phyloP scores from a whole-genome alignment of 2,329 filamentous ascomycete species.

The Colletotrichum eremochloae region DNA sequence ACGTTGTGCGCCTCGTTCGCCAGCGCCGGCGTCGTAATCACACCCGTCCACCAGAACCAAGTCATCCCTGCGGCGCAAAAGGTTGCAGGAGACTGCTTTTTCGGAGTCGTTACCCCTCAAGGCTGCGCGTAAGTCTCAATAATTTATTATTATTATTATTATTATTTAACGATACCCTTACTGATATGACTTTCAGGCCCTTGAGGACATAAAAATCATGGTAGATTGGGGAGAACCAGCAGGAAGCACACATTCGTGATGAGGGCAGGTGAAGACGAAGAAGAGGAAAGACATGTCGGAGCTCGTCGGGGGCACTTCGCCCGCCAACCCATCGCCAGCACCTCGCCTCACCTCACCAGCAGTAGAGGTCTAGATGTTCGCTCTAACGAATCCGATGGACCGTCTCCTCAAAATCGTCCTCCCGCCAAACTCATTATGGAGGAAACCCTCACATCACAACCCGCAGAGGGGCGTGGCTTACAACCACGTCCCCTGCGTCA shows the following conservation, averaged over 20 bases:
- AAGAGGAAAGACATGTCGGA: constrained; percentile 28
- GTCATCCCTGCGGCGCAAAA: constrained; percentile 55
- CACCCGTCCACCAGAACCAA: constrained; percentile 64
- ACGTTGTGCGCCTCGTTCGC: constrained; percentile 61
- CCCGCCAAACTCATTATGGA: not conserved
- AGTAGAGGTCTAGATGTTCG: not conserved
- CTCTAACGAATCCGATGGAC: constrained; percentile 26
- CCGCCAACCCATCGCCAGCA: not conserved
- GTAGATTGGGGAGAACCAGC: too few relatives aligned
- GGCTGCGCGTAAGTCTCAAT: constrained; percentile 66
- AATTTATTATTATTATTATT: not conserved
- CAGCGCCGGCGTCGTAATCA: constrained; percentile 68
- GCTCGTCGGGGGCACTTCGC: constrained; percentile 23
- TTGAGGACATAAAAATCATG: constrained; percentile 14
- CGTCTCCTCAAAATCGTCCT: not conserved
- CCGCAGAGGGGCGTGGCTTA: not conserved
- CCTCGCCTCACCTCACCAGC: not conserved
- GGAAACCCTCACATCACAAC: not conserved
- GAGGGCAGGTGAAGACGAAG: not conserved
- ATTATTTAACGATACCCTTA: not conserved
- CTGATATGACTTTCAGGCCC: constrained; percentile 8
- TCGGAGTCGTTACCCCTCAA: constrained; percentile 67
- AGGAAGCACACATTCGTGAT: constrained; percentile 11
- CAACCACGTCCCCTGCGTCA: not conserved
- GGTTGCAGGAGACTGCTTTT: constrained; percentile 64